These are phyloP conservation scores for Schwanniomyces etchellsii DNA, from an alignment of 1,139 yeast species.

Conservation along the genomic window DNA sequence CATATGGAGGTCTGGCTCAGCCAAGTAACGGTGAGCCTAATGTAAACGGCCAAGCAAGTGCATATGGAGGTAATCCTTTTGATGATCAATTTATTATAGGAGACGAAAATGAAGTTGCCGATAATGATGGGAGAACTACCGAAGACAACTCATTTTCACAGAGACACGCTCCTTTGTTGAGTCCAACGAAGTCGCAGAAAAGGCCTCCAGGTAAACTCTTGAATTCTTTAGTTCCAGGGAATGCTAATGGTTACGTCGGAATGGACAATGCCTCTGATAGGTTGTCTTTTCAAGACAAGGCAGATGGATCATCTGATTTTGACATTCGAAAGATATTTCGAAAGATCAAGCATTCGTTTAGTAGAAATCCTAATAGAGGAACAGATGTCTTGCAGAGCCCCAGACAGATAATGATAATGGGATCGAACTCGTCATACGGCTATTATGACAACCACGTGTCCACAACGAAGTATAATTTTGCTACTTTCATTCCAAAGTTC, in stretches of 20 bases:
- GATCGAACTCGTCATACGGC: slow-evolving; percentile 48
- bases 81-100: slow-evolving; percentile 31
- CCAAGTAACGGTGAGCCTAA: too few relatives aligned
- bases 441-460: slow-evolving; percentile 84
- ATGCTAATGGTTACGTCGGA: slow-evolving; percentile 17
- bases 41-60: too few relatives aligned
- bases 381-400: slow-evolving; percentile 33
- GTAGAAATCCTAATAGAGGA: slow-evolving; percentile 4
- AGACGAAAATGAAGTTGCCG: slow-evolving; percentile 24
- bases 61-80: slow-evolving; percentile 24
- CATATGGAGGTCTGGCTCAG: not conserved
- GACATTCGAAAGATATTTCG: slow-evolving; percentile 50
- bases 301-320: slow-evolving; percentile 32
- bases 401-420: slow-evolving; percentile 63
- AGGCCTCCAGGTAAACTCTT: too few relatives aligned
- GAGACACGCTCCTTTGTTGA: slow-evolving; percentile 21
- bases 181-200: not conserved
- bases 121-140: slow-evolving; percentile 6
- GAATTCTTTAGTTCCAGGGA: slow-evolving; percentile 6
- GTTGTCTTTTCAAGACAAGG: not conserved
- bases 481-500: slow-evolving; percentile 92
- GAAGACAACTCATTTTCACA: slow-evolving; percentile 4
- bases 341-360: slow-evolving; percentile 10
- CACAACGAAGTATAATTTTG: slow-evolving; percentile 93
- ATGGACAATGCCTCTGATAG: slow-evolving; percentile 14